phyloP scores from a whole-genome alignment of 176 grass and related monocot genomes.

The Oryza rufipogon region DNA sequence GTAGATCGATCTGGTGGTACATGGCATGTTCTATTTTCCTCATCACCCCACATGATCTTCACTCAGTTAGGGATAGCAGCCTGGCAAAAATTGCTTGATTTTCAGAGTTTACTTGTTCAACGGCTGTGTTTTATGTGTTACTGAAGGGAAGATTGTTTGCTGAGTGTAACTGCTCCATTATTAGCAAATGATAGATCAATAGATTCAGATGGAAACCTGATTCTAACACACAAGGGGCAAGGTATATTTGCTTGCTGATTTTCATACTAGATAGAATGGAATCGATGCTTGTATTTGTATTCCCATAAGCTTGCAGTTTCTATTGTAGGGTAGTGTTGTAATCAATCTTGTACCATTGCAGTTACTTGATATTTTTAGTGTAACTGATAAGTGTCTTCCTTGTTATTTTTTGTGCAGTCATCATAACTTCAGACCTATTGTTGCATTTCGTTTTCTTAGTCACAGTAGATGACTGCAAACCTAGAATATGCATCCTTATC shows the following conservation, averaged over 20 bases:
- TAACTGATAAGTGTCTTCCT: background rate
- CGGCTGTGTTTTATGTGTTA: conserved; percentile 16
- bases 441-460: no score
- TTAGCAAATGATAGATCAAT: conserved; percentile 31
- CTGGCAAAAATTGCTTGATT: conserved; percentile 18
- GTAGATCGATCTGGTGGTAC: background rate
- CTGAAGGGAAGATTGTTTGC: background rate
- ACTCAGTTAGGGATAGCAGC: conserved; percentile 31
- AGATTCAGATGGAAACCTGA: conserved; percentile 36
- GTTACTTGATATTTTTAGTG: conserved; percentile 6
- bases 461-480: background rate
- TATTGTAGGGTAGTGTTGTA: conserved; percentile 22
- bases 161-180: background rate
- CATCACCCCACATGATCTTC: conserved; percentile 9
- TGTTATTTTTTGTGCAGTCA: background rate
- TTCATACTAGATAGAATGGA: conserved; percentile 27
- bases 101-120: conserved; percentile 10
- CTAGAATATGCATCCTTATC: background rate
- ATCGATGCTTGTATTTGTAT: conserved; percentile 21
- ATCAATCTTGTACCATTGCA: conserved; percentile 19
- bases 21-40: conserved; percentile 8
- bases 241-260: conserved; percentile 42
- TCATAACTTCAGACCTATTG: no score
- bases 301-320: conserved; percentile 9
- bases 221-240: conserved; percentile 23